Evolutionary conservation across 1,139 yeast species (phyloP), one percentile per base, ranked within the genome.

Genomic region (Zygoascus hellenicus): DNA sequence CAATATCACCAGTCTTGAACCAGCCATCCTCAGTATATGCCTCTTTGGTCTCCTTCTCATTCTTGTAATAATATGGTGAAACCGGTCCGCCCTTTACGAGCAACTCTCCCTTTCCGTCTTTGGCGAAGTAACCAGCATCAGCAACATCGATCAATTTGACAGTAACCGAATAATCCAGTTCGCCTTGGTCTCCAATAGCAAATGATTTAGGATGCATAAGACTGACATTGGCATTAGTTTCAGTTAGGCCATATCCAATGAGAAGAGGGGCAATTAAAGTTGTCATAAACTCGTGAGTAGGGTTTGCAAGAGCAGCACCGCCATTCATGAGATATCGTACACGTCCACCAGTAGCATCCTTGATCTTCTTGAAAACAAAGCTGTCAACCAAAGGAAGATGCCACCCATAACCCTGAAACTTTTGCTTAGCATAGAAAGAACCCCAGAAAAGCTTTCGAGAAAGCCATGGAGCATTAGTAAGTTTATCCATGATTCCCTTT

Each of bases 1-100:
- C 97, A 66, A 94, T 88, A 68, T 94, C 99, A 67, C 99, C 99
- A 40, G 98, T 92, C 64, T 74, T 78, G 74, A 94, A 94, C 97
- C 97, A 94, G 29, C 92, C 95, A 54, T 89, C 96, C 48, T 76
- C 73, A 42, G 87, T 80, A 60, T 86, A 83, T 0, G 95, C 88
- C 29, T 68, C 81, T 45, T 72, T 67, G 30, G 97, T 92, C 69
- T 90, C 97, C 64, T 81, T 74, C 51, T 79, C 83, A 65, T 92
- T 90, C 65, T 82, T 78, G 72, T 76, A 92, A 70, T 94, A 94
- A 61, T 85, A 90, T 33, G 76, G 70, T 32, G 85, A 74, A 45
- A 92, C 82, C 37, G 85, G 73, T 29, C 72, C 76, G 58, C 98
- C 98, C 59, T 75, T 74, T 57, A 94, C 73, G 67, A 82, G 80